Evolutionary conservation across 1,284 basidiomycete species (phyloP).

Genomic region (Macrocybe sp.): DNA sequence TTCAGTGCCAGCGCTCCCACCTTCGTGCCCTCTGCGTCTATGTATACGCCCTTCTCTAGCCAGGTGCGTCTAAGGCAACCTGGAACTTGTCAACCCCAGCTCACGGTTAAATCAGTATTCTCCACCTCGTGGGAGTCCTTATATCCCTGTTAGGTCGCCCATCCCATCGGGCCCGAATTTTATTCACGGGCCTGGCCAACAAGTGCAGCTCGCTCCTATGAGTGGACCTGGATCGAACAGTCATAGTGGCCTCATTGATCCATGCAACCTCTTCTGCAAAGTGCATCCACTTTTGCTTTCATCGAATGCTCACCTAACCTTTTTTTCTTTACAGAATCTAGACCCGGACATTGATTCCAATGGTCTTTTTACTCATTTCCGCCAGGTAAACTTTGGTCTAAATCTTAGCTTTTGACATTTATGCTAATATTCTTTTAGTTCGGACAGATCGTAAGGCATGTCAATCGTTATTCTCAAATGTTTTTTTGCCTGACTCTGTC

Average conservation of each 20-base stretch:
- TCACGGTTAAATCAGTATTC: constrained; percentile 46
- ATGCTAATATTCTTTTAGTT: constrained; percentile 40
- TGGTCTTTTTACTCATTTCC: constrained; percentile 77
- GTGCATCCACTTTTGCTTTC: constrained; percentile 27
- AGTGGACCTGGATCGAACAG: constrained; percentile 70
- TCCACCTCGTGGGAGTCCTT: constrained; percentile 45
- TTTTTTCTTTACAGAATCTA: constrained; percentile 54
- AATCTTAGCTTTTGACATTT: constrained; percentile 5
- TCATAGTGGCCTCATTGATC: constrained; percentile 84
- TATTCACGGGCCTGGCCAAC: constrained; percentile 84
- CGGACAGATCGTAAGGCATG: constrained; percentile 81
- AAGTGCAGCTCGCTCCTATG: constrained; percentile 77
- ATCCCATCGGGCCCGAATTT: constrained; percentile 40
- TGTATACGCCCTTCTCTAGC: constrained; percentile 49
- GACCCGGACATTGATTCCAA: constrained; percentile 83
- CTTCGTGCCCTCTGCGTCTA: constrained; percentile 65
- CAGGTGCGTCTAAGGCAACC: constrained; percentile 14
- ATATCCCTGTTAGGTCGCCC: constrained; percentile 28
- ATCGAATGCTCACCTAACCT: not conserved
- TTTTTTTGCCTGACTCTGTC: constrained; percentile 1
- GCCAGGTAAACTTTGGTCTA: constrained; percentile 46
- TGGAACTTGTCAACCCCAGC: not conserved
- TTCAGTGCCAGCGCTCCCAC: constrained; percentile 69
- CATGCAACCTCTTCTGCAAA: constrained; percentile 89
- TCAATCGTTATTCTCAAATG: constrained; percentile 2